Evolutionary conservation across 1,139 yeast species (phyloP).

Genomic region (Taphrina betulina): DNA sequence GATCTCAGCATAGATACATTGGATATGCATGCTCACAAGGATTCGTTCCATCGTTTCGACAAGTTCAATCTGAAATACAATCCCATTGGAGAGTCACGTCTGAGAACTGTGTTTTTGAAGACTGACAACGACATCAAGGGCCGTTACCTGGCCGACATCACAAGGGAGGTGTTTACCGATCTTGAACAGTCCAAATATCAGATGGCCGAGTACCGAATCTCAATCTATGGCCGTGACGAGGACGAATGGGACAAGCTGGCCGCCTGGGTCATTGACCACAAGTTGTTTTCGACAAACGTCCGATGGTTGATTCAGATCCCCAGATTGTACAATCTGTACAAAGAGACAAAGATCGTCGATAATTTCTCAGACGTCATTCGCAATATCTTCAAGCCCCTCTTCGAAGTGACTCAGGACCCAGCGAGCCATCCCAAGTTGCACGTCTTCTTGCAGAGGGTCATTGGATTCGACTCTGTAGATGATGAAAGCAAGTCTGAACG

Average conservation of each 20-base stretch:
- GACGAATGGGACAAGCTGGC: constrained; percentile 97
- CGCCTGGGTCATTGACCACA: constrained; percentile 90
- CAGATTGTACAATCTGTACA: constrained; percentile 84
- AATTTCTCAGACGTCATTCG: constrained; percentile 73
- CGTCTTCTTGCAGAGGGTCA: constrained; percentile 84
- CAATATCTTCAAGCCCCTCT: constrained; percentile 84
- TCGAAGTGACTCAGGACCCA: constrained; percentile 86
- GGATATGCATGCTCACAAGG: constrained; percentile 98
- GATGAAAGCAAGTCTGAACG: constrained; percentile 93
- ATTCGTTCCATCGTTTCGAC: constrained; percentile 95
- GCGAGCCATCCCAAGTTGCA: constrained; percentile 81
- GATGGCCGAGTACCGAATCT: constrained; percentile 93
- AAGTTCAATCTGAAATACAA: constrained; percentile 95
- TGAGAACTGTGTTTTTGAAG: constrained; percentile 91
- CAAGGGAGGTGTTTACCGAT: constrained; percentile 83
- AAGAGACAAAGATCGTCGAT: constrained; percentile 66
- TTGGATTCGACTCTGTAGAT: constrained; percentile 97
- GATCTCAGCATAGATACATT: constrained; percentile 93
- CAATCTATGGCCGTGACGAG: constrained; percentile 82
- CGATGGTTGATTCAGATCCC: constrained; percentile 98
- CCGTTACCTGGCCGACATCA: constrained; percentile 83
- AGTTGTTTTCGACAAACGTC: constrained; percentile 86
- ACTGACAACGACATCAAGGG: constrained; percentile 93
- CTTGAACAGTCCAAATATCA: constrained; percentile 93
- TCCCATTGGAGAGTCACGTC: constrained; percentile 95